phyloP scores from a whole-genome alignment of 2,329 filamentous ascomycete genomes.

The Diaporthe longicolla region DNA sequence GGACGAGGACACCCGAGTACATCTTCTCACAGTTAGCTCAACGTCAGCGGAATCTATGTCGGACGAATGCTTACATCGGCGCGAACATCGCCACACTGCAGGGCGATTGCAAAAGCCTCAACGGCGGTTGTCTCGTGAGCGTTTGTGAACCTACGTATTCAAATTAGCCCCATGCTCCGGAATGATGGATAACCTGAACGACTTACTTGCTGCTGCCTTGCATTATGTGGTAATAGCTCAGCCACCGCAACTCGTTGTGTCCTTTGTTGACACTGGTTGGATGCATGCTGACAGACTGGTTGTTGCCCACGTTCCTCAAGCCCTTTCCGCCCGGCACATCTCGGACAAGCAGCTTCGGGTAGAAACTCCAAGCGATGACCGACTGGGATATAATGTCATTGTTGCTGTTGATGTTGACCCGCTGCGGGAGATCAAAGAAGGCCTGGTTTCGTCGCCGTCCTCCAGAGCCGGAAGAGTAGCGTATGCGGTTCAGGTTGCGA shows the following conservation, averaged over 20 bases:
- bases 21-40: slow-evolving; percentile 65
- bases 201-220: slow-evolving; percentile 60
- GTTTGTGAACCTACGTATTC: slow-evolving; percentile 77
- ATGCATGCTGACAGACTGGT: slow-evolving; percentile 89
- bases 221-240: slow-evolving; percentile 98
- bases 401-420: slow-evolving; percentile 81
- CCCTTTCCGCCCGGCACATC: slow-evolving; percentile 80
- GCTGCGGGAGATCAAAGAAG: slow-evolving; percentile 86
- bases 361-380: slow-evolving; percentile 94
- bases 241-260: slow-evolving; percentile 77
- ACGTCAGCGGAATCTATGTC: background rate
- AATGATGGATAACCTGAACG: background rate
- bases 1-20: slow-evolving; percentile 86
- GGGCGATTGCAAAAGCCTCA: slow-evolving; percentile 84
- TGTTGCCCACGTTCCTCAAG: slow-evolving; percentile 92
- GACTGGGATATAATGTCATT: slow-evolving; percentile 85
- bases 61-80: slow-evolving; percentile 74
- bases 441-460: slow-evolving; percentile 73
- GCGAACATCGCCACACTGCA: slow-evolving; percentile 90
- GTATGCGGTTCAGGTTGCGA: slow-evolving; percentile 75
- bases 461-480: slow-evolving; percentile 67
- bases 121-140: slow-evolving; percentile 89
- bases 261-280: slow-evolving; percentile 91
- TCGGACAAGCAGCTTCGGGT: slow-evolving; percentile 89
- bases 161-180: slow-evolving; percentile 44